A percentile compares a stretch with the other conserved stretches of the same genome.
phyloP scores from a whole-genome alignment of 768 basidiomycete genomes.

The Collybia mongolica region DNA sequence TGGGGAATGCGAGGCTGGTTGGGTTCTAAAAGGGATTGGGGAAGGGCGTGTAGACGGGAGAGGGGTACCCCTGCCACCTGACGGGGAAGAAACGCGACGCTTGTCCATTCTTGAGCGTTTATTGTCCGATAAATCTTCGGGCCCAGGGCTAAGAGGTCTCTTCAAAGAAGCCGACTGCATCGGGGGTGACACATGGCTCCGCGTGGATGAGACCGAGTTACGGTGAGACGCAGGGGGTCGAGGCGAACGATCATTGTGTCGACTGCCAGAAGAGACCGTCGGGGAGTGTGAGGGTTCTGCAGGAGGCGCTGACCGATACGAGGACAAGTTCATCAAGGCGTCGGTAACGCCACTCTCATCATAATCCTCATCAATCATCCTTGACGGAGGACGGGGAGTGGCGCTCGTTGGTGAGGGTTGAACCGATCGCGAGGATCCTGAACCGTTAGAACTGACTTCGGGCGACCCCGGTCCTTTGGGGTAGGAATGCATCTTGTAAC shows the following conservation, averaged over 20 bases:
- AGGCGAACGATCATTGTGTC: slow-evolving; percentile 48
- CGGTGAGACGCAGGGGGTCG: slow-evolving; percentile 55
- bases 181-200: slow-evolving; percentile 65
- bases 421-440: slow-evolving; percentile 61
- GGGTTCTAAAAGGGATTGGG: slow-evolving; percentile 72
- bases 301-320: slow-evolving; percentile 30
- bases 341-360: slow-evolving; percentile 81
- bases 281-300: slow-evolving; percentile 50
- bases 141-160: slow-evolving; percentile 65
- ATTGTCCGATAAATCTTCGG: slow-evolving; percentile 50
- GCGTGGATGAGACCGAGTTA: slow-evolving; percentile 65
- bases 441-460: slow-evolving; percentile 66
- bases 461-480: slow-evolving; percentile 49
- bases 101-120: slow-evolving; percentile 71
- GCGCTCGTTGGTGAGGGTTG: slow-evolving; percentile 73
- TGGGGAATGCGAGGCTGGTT: slow-evolving; percentile 67
- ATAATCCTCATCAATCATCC: slow-evolving; percentile 88
- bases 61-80: slow-evolving; percentile 51
- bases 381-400: slow-evolving; percentile 56
- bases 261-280: slow-evolving; percentile 56
- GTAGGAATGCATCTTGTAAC: slow-evolving; percentile 29
- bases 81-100: slow-evolving; percentile 51
- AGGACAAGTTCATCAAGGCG: slow-evolving; percentile 71
- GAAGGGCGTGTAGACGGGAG: slow-evolving; percentile 63
- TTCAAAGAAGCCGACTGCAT: slow-evolving; percentile 48